Percentiles rank a stretch among this genome's conserved stretches.
phyloP scores from a whole-genome alignment of 345 rosid species.

The Citropsis articulata region DNA sequence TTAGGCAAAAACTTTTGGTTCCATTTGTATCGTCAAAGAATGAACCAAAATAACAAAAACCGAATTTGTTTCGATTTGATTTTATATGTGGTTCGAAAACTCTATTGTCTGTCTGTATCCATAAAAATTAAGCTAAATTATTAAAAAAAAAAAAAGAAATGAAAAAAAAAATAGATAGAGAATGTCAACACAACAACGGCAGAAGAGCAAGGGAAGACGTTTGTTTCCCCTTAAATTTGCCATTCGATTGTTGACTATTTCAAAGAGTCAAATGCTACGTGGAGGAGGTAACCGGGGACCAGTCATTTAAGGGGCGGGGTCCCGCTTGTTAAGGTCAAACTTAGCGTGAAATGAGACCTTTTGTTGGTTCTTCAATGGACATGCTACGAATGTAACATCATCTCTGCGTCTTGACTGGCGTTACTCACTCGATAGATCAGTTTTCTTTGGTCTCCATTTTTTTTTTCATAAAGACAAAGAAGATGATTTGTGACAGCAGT shows the following conservation, averaged over 20 bases:
- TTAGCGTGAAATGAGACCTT: neutral
- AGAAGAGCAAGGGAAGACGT: neutral
- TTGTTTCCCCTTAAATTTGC: neutral
- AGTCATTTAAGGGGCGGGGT: neutral
- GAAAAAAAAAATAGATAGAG: no score
- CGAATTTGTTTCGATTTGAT: no score
- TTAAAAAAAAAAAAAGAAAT: no score
- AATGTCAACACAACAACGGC: no score
- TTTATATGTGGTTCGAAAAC: no score
- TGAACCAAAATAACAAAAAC: no score
- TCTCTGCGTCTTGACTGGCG: constrained; percentile 8
- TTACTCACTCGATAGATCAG: neutral
- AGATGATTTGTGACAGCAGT: neutral
- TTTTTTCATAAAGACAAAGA: neutral
- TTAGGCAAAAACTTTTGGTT: no score
- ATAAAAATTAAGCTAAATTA: no score
- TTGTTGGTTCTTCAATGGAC: constrained; percentile 6
- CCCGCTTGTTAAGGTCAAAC: constrained; percentile 18
- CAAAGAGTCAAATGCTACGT: constrained; percentile 20
- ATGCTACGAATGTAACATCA: neutral
- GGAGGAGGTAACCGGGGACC: neutral
- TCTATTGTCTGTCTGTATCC: no score
- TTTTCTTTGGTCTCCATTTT: neutral
- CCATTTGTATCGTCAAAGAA: no score
- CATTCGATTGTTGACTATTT: constrained; percentile 23